These are phyloP conservation scores for Diplodia intermedia DNA, from an alignment of 2,329 filamentous ascomycete species.

Conservation along the genomic window DNA sequence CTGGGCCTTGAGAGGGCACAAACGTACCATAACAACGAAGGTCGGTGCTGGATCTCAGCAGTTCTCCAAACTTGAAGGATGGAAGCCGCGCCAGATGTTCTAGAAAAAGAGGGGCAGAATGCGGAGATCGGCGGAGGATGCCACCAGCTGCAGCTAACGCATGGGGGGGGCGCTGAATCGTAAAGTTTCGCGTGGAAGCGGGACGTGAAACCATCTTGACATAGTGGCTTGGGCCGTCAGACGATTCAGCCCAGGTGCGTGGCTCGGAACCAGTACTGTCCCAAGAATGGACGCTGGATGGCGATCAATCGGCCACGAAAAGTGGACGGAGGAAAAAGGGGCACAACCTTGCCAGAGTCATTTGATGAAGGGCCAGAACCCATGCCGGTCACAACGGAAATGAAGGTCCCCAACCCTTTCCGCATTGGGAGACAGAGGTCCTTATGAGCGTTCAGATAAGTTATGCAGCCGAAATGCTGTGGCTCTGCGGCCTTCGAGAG, in stretches of 20 bases:
- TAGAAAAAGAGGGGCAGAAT: constrained; percentile 28
- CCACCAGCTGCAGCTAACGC: constrained; percentile 24
- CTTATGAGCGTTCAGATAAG: constrained; percentile 25
- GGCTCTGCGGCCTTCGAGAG: constrained; percentile 34
- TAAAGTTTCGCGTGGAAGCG: constrained; percentile 48
- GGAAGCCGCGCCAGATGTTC: constrained; percentile 19
- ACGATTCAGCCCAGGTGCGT: constrained; percentile 25
- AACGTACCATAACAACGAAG: neutral
- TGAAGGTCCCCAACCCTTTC: constrained; percentile 13
- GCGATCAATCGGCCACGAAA: constrained; percentile 31
- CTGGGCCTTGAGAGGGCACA: neutral
- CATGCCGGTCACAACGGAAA: constrained; percentile 31
- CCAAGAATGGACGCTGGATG: constrained; percentile 22
- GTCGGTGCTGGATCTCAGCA: constrained; percentile 5
- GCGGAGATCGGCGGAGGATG: constrained; percentile 25
- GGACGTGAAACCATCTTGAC: constrained; percentile 38
- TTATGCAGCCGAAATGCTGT: constrained; percentile 14
- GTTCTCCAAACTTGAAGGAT: neutral
- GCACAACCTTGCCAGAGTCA: constrained; percentile 25
- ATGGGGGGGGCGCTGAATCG: constrained; percentile 26
- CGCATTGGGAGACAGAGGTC: constrained; percentile 18
- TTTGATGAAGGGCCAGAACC: constrained; percentile 31
- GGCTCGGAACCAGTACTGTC: constrained; percentile 31
- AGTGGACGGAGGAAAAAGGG: constrained; percentile 29
- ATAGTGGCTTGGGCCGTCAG: constrained; percentile 39